phyloP scores from a whole-genome alignment of 1,284 basidiomycete genomes.

The Pyrrhoderma noxium region DNA sequence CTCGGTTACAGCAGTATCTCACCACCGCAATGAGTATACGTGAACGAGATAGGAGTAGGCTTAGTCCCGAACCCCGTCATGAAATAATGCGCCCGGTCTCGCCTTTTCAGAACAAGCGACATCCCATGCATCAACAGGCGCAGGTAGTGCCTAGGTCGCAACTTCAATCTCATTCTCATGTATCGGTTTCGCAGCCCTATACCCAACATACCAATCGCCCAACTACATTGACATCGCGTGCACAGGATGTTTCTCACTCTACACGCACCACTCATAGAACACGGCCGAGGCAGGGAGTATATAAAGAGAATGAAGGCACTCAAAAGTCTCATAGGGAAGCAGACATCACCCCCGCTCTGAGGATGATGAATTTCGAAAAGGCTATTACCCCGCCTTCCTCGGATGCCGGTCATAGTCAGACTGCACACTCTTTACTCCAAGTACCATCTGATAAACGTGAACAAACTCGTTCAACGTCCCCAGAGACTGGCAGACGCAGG shows the following conservation, averaged over 20 bases:
- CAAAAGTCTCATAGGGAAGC: constrained; percentile 4
- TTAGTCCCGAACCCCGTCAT: constrained; percentile 14
- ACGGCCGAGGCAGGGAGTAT: not conserved
- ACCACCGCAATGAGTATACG: constrained; percentile 7
- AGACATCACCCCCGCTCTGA: constrained; percentile 11
- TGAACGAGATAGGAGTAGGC: constrained; percentile 6
- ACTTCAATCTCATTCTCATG: not conserved
- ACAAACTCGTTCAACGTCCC: constrained; percentile 4
- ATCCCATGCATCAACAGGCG: constrained; percentile 6
- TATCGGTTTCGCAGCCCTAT: constrained; percentile 10
- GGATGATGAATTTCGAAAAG: constrained; percentile 13
- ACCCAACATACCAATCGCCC: not conserved
- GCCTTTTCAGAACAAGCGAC: constrained; percentile 14
- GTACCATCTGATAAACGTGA: constrained; percentile 6
- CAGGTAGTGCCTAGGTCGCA: not conserved
- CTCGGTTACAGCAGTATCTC: constrained; percentile 3
- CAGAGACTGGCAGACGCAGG: constrained; percentile 24
- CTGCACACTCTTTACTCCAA: not conserved
- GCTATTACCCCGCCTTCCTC: not conserved
- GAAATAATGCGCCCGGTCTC: constrained; percentile 17
- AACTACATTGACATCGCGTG: constrained; percentile 5
- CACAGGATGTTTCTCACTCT: not conserved
- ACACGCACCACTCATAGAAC: not conserved
- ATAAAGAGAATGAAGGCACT: not conserved
- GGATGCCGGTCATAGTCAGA: constrained; percentile 5